These are phyloP conservation scores for Phytophthora parvispora DNA, from an alignment of 352 stramenopile species.

Conservation along the genomic window DNA sequence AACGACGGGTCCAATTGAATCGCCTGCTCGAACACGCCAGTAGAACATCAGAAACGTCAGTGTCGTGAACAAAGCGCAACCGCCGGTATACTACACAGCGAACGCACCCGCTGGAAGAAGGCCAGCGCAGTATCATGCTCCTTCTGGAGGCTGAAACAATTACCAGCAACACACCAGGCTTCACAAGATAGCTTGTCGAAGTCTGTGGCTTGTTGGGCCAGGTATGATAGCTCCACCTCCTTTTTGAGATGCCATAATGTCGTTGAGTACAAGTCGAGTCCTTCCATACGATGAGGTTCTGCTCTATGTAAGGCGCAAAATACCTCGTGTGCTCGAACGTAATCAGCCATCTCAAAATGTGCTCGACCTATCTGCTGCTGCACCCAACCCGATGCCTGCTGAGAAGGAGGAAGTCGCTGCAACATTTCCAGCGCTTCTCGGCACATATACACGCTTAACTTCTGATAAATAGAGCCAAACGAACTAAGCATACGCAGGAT, in stretches of 20 bases:
- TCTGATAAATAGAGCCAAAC: constrained; percentile 83
- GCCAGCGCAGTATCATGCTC: constrained; percentile 97
- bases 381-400: constrained; percentile 95
- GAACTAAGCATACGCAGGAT: constrained; percentile 69
- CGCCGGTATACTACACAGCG: not conserved
- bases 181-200: constrained; percentile 96
- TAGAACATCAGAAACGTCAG: not conserved
- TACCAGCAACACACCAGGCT: constrained; percentile 97
- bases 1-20: constrained; percentile 96
- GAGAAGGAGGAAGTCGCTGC: constrained; percentile 79
- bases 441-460: constrained; percentile 84
- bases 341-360: constrained; percentile 98
- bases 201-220: constrained; percentile 95
- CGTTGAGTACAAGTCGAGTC: constrained; percentile 97
- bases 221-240: constrained; percentile 97
- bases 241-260: constrained; percentile 98
- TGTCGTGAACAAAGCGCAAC: not conserved
- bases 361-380: constrained; percentile 95
- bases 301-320: constrained; percentile 92
- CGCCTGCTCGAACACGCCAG: constrained; percentile 42
- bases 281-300: constrained; percentile 95
- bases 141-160: constrained; percentile 99
- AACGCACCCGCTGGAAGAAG: constrained; percentile 95
- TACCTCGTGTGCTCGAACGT: constrained; percentile 89
- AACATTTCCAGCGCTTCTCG: constrained; percentile 91